Percentiles rank a stretch among this genome's conserved stretches.
Conservation (phyloP, 805 yeast species). For the Pichia occidentalis region DNA sequence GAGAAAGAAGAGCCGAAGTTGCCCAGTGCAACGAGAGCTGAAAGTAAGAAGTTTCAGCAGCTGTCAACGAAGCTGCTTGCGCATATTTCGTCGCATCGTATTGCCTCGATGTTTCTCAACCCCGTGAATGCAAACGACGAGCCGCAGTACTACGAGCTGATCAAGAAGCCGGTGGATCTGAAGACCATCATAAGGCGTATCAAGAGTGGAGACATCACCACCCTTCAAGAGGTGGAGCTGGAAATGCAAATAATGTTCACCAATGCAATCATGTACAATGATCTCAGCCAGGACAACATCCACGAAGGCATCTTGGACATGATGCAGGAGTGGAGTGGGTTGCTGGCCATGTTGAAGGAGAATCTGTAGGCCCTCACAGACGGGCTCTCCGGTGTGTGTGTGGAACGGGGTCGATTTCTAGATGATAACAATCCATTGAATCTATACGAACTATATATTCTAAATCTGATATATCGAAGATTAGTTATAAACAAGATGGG, state of each 20-base stretch:
- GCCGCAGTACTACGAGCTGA: constrained; percentile 57
- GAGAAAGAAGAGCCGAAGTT: neutral
- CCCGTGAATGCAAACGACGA: constrained; percentile 67
- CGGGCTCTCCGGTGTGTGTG: neutral
- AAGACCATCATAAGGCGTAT: constrained; percentile 54
- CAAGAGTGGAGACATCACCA: constrained; percentile 49
- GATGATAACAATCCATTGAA: too few species aligned
- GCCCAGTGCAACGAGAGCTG: constrained; percentile 3
- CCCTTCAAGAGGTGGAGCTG: constrained; percentile 49
- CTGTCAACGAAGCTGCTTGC: constrained; percentile 56
- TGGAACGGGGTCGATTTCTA: neutral
- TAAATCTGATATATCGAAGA: neutral
- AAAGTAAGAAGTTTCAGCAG: constrained; percentile 47
- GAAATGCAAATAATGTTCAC: constrained; percentile 74
- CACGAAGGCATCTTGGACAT: constrained; percentile 59
- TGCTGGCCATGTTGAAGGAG: constrained; percentile 54
- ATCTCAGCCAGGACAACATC: constrained; percentile 50
- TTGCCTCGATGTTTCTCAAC: constrained; percentile 64
- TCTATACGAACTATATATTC: neutral
- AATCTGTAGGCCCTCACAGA: constrained; percentile 13
- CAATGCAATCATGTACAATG: constrained; percentile 78
- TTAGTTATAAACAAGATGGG: neutral
- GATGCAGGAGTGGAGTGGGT: constrained; percentile 57
- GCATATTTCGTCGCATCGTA: constrained; percentile 62
- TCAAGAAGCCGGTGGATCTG: constrained; percentile 61